A percentile compares a stretch with the other conserved stretches of the same genome.
phyloP scores from a whole-genome alignment of 2,329 filamentous ascomycete species.

The Allantophomopsis lycopodina region DNA sequence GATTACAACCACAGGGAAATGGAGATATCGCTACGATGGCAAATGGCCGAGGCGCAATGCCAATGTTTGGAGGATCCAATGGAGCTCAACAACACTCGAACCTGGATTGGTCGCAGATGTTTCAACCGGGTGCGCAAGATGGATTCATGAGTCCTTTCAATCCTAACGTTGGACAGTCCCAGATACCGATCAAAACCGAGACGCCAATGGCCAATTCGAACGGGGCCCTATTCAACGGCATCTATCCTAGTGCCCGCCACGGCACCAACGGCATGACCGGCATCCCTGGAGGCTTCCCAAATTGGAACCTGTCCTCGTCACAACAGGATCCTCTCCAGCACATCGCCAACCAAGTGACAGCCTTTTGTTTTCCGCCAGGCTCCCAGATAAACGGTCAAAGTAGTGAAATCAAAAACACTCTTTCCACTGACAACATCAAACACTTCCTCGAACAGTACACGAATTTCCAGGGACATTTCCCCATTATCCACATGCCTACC shows the following conservation, averaged over 20 bases:
- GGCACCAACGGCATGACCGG: background rate
- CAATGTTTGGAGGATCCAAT: slow-evolving; percentile 41
- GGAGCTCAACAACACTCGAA: slow-evolving; percentile 41
- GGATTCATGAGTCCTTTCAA: slow-evolving; percentile 36
- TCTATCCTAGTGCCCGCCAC: slow-evolving; percentile 1
- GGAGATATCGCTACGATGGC: slow-evolving; percentile 10
- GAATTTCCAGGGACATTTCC: slow-evolving; percentile 62
- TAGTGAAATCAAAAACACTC: slow-evolving; percentile 35
- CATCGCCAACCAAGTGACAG: slow-evolving; percentile 39
- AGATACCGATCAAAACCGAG: slow-evolving; percentile 57
- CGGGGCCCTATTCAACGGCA: slow-evolving; percentile 12
- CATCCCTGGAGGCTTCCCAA: slow-evolving; percentile 23
- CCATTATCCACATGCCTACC: slow-evolving; percentile 57
- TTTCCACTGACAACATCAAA: slow-evolving; percentile 55
- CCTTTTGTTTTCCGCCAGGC: slow-evolving; percentile 42
- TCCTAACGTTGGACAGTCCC: slow-evolving; percentile 53
- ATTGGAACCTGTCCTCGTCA: slow-evolving; percentile 27
- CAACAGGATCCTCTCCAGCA: slow-evolving; percentile 32
- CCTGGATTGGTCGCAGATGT: slow-evolving; percentile 69
- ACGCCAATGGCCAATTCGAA: slow-evolving; percentile 3
- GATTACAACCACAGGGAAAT: slow-evolving; percentile 14
- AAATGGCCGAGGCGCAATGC: slow-evolving; percentile 24
- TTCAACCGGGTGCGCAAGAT: slow-evolving; percentile 58
- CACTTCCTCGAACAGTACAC: slow-evolving; percentile 59
- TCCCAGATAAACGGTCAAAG: slow-evolving; percentile 39